Percentiles rank a stretch among this genome's conserved stretches.
phyloP scores from a whole-genome alignment of 139 green algal species.

The Chlamydomonas sp. region DNA sequence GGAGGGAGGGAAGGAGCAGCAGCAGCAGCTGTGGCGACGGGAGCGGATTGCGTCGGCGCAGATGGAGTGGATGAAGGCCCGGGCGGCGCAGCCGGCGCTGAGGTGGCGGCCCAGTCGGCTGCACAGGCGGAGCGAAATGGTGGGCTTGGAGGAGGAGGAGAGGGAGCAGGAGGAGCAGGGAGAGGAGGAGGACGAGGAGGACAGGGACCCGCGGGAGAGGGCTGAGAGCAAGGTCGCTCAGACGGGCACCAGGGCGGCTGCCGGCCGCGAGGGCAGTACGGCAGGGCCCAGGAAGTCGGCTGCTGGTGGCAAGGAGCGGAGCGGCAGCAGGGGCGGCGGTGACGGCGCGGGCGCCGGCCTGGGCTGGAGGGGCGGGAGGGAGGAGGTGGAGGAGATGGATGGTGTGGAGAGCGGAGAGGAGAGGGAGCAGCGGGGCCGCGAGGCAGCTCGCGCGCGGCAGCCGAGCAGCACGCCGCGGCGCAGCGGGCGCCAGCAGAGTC shows the following conservation, averaged over 20 bases:
- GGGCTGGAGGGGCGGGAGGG: background rate
- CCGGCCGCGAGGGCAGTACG: too few species aligned
- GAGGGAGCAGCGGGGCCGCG: background rate
- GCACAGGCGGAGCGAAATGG: background rate
- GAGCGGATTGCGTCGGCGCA: slow-evolving; percentile 15
- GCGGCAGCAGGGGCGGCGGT: too few species aligned
- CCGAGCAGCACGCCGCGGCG: background rate
- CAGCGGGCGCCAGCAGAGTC: background rate
- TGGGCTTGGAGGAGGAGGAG: too few species aligned
- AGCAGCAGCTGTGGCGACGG: background rate
- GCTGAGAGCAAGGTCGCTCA: too few species aligned
- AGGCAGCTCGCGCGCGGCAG: background rate
- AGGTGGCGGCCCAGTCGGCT: background rate
- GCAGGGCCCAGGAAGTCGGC: too few species aligned
- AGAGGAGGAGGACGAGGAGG: background rate
- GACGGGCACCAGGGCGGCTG: too few species aligned
- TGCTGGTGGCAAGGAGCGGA: too few species aligned
- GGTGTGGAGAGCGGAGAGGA: background rate
- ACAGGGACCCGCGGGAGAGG: too few species aligned
- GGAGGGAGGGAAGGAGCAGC: background rate
- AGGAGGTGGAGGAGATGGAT: background rate
- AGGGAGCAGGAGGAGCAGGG: background rate
- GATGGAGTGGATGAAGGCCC: background rate
- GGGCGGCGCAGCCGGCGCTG: background rate
- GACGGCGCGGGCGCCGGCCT: background rate